A percentile compares a stretch with the other conserved stretches of the same genome.
phyloP scores from a whole-genome alignment of 1,284 basidiomycete genomes.

The Pholiota adiposa region DNA sequence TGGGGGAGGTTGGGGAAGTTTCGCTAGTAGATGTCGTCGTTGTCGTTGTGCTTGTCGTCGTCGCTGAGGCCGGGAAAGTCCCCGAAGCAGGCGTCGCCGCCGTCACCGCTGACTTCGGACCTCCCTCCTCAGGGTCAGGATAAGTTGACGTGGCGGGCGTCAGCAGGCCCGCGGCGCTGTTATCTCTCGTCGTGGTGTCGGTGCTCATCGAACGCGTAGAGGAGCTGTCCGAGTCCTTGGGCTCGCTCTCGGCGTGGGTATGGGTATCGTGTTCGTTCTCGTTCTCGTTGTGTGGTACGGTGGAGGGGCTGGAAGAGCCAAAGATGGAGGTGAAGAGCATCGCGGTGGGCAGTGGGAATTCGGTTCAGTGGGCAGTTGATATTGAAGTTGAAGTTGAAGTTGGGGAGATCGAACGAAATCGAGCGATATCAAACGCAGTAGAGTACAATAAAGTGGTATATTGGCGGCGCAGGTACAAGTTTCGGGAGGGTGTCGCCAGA shows the following conservation, averaged over 20 bases:
- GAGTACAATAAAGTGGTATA: too few species aligned
- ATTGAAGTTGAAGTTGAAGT: background rate
- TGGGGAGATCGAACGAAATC: background rate
- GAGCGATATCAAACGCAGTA: too few species aligned
- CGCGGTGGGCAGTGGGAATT: background rate
- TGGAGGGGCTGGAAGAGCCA: background rate
- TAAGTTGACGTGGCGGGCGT: constrained; percentile 3
- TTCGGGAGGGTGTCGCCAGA: too few species aligned
- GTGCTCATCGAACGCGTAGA: background rate
- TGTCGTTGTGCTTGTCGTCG: background rate
- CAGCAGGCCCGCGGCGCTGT: background rate
- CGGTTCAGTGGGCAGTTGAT: background rate
- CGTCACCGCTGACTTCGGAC: background rate
- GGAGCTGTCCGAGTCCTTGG: background rate
- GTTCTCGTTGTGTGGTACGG: too few species aligned
- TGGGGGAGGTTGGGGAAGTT: too few species aligned
- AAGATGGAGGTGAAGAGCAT: background rate
- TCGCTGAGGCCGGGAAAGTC: background rate
- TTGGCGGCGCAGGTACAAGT: too few species aligned
- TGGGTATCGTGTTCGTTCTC: background rate
- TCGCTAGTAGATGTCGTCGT: background rate
- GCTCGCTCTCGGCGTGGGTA: background rate
- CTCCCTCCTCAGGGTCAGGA: too few species aligned
- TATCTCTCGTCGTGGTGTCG: background rate
- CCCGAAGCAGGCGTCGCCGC: too few species aligned